Conservation (phyloP, 2,329 filamentous ascomycete species). For the Daldinia sp. region DNA sequence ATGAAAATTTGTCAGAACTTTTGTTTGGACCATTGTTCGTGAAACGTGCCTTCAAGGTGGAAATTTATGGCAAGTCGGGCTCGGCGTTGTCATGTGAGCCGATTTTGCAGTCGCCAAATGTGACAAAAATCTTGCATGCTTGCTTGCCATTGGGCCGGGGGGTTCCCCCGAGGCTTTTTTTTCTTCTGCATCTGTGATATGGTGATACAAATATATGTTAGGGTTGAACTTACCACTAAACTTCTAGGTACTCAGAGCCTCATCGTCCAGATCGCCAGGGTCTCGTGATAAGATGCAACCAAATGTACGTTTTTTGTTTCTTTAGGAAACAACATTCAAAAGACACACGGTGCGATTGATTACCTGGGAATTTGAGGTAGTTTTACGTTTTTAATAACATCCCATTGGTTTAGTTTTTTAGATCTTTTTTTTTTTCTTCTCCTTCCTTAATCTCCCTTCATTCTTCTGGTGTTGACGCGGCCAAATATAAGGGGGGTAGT, state of each 20-base stretch:
- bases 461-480: background rate
- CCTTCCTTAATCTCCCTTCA: background rate
- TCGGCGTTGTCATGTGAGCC: slow-evolving; percentile 3
- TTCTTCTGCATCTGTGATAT: slow-evolving; percentile 3
- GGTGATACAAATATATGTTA: slow-evolving; percentile 11
- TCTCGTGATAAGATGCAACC: background rate
- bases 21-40: background rate
- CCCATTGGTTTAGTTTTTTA: too few species aligned
- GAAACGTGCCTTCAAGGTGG: background rate
- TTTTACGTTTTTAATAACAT: too few species aligned
- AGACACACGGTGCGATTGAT: background rate
- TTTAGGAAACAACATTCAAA: background rate
- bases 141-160: slow-evolving; percentile 23
- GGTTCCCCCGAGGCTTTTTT: background rate
- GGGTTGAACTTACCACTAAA: background rate
- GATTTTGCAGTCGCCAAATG: slow-evolving; percentile 6
- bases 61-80: background rate
- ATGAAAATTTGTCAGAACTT: slow-evolving; percentile 1
- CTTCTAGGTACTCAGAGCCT: slow-evolving; percentile 22
- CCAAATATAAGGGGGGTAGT: background rate
- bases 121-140: slow-evolving; percentile 6
- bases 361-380: too few species aligned
- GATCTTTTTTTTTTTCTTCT: background rate
- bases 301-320: background rate
- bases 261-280: slow-evolving; percentile 1